Base-by-base conservation (phyloP, 2,329 filamentous ascomycete genomes). In the Raffaelea arxii region DNA sequence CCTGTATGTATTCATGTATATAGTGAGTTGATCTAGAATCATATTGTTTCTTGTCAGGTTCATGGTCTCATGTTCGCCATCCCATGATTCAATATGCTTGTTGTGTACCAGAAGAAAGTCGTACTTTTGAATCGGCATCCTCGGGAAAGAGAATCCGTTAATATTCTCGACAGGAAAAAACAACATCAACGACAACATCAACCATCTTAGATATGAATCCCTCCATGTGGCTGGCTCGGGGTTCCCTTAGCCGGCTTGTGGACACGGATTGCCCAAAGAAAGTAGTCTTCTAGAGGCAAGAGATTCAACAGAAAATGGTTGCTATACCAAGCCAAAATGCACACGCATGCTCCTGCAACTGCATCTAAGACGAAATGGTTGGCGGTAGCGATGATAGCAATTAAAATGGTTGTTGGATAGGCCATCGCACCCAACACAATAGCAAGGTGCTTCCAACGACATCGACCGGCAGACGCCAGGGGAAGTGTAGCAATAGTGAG, bases 351-450 rank as follows among this genome's bases (percentile, higher is more conserved):
- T 14, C 82, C 83, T 0, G 81, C 83, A 2, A 85, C 73, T 0
- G 83, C 82, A 58, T 86, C 83, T 6, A 86, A 72, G 41, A 86
- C 71, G 59, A 85, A 83, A 61, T 86, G 82, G 59, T 86, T 86
- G 40, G 82, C 82, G 0, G 82, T 86, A 3, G 82, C 77, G 22
- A 86, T 70, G 53, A 86, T 86, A 23, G 80, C 82, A 9, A 76
- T 68, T 5, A 86, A 63, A 50, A 87, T 86, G 23, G 75, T 67
- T 6, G 73, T 59, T 1, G 84, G 82, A 56, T 87, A 87, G 4
- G 74, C 61, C 55, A 82, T 68, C 37, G 82, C 83, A 18, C 77
- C 49, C 1, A 62, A 47, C 22, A 66, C 58, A 37, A 71, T 63
- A 16, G 58, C 54, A 6, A 67, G 49, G 2, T 82, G 74, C 45